Percentiles rank a stretch among this genome's conserved stretches.
phyloP scores from a whole-genome alignment of 2,329 filamentous ascomycete species.

The Sclerotiophoma versabilis region DNA sequence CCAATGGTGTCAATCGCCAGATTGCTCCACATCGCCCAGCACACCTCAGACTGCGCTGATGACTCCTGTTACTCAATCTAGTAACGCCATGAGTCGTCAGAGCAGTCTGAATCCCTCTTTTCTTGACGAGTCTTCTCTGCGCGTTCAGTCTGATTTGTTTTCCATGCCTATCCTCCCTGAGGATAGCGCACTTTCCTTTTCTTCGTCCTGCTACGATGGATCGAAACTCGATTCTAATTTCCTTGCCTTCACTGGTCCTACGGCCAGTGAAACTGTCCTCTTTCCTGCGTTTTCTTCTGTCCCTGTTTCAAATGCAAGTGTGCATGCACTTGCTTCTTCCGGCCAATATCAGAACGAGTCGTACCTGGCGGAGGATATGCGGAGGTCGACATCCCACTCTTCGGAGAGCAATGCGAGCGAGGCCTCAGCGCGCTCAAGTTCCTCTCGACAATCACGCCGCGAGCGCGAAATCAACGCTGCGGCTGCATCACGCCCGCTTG shows the following conservation, averaged over 20 bases:
- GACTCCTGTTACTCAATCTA: slow-evolving; percentile 49
- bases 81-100: slow-evolving; percentile 55
- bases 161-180: slow-evolving; percentile 46
- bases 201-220: slow-evolving; percentile 40
- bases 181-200: slow-evolving; percentile 47
- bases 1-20: slow-evolving; percentile 44
- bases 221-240: slow-evolving; percentile 45
- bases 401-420: slow-evolving; percentile 52
- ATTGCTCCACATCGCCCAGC: slow-evolving; percentile 46
- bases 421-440: slow-evolving; percentile 52
- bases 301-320: slow-evolving; percentile 39
- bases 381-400: slow-evolving; percentile 55
- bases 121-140: slow-evolving; percentile 47
- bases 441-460: slow-evolving; percentile 57
- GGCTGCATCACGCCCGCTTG: slow-evolving; percentile 58
- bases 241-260: slow-evolving; percentile 43
- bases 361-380: slow-evolving; percentile 58
- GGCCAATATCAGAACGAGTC: slow-evolving; percentile 29
- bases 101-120: slow-evolving; percentile 53
- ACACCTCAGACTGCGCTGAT: slow-evolving; percentile 47
- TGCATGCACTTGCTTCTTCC: slow-evolving; percentile 41
- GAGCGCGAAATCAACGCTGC: slow-evolving; percentile 58
- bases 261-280: slow-evolving; percentile 47
- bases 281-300: slow-evolving; percentile 39
- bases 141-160: slow-evolving; percentile 51